Conservation (phyloP, 2,329 filamentous ascomycete species). For the Knufia petricola region DNA sequence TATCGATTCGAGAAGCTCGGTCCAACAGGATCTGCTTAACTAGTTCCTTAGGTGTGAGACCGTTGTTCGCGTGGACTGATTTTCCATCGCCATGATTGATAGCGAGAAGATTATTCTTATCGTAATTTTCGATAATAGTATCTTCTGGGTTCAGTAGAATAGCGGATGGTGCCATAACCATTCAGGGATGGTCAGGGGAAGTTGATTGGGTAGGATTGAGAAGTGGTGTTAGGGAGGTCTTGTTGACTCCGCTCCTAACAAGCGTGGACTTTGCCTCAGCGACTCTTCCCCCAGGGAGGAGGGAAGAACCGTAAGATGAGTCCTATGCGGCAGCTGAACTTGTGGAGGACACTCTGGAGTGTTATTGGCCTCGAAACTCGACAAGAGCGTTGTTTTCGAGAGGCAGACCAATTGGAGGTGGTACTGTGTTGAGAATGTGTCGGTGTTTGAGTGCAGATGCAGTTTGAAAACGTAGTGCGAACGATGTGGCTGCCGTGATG, state of each 20-base stretch:
- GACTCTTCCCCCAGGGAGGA: conserved; percentile 96
- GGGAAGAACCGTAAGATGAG: conserved; percentile 93
- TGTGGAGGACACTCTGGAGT: conserved; percentile 44
- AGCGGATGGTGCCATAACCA: conserved; percentile 65
- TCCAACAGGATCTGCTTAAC: conserved; percentile 80
- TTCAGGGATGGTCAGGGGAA: conserved; percentile 31
- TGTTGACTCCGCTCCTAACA: conserved; percentile 82
- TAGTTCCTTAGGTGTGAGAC: conserved; percentile 59
- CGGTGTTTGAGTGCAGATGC: conserved; percentile 34
- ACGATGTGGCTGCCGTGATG: conserved; percentile 22
- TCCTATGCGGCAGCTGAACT: conserved; percentile 99
- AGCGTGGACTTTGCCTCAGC: conserved; percentile 83
- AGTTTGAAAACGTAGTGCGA: conserved; percentile 31
- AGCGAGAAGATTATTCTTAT: conserved; percentile 27
- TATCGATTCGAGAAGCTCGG: conserved; percentile 73
- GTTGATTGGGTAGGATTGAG: conserved; percentile 22
- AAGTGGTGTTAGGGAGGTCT: conserved; percentile 76
- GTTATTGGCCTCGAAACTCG: conserved; percentile 17
- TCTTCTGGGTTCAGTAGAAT: conserved; percentile 36
- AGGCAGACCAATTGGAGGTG: conserved; percentile 30
- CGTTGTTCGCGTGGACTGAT: conserved; percentile 31
- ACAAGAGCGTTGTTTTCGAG: conserved; percentile 12
- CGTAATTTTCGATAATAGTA: conserved; percentile 21
- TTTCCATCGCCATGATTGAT: conserved; percentile 42
- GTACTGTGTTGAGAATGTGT: conserved; percentile 40